These are phyloP conservation scores for Anisodus acutangulus DNA, from an alignment of 257 asterid species.

Conservation along the genomic window DNA sequence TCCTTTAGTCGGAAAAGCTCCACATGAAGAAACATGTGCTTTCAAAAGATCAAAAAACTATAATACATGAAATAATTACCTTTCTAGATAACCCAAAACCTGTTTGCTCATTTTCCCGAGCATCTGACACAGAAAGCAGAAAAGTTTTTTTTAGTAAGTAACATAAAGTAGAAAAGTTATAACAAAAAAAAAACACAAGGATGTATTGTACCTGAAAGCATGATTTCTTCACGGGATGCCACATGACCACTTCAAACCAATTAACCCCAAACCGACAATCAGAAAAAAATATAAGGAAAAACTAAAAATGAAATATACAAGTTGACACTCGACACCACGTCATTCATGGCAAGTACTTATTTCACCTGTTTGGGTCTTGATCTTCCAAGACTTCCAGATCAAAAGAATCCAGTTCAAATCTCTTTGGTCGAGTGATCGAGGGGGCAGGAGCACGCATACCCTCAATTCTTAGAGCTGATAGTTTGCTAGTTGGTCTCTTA, in stretches of 20 bases:
- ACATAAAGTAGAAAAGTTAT: constrained; percentile 36
- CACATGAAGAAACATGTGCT: background rate
- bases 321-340: background rate
- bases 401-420: constrained; percentile 83
- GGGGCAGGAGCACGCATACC: constrained; percentile 32
- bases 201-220: constrained; percentile 58
- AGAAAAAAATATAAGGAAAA: background rate
- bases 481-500: constrained; percentile 38
- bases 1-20: background rate
- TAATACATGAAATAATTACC: constrained; percentile 43
- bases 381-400: constrained; percentile 61
- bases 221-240: constrained; percentile 50
- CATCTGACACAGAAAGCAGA: constrained; percentile 47
- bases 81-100: constrained; percentile 44
- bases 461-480: constrained; percentile 29
- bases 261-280: constrained; percentile 15
- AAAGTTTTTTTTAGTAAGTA: background rate
- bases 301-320: background rate
- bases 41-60: constrained; percentile 9
- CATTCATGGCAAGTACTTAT: constrained; percentile 12
- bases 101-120: constrained; percentile 36
- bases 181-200: constrained; percentile 28
- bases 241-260: constrained; percentile 57
- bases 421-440: constrained; percentile 60
- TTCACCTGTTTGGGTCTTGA: constrained; percentile 61